These are phyloP conservation scores for Alternaria metachromatica DNA, from an alignment of 2,329 filamentous ascomycete genomes.

Conservation along the genomic window DNA sequence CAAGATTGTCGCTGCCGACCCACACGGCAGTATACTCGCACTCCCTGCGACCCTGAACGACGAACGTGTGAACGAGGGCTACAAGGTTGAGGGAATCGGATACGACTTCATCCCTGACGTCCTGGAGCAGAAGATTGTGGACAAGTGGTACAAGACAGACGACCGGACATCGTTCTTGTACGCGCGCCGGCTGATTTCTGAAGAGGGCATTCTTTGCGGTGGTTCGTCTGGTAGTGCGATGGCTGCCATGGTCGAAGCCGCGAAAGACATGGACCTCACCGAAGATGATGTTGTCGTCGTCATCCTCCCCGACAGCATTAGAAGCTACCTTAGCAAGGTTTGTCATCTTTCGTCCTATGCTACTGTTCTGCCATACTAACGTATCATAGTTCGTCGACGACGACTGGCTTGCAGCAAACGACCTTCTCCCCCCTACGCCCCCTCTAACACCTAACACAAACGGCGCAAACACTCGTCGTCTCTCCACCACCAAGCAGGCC, in stretches of 20 bases:
- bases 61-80: slow-evolving; percentile 79
- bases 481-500: slow-evolving; percentile 50
- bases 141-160: slow-evolving; percentile 98
- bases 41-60: slow-evolving; percentile 81
- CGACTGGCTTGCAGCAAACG: slow-evolving; percentile 97
- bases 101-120: slow-evolving; percentile 99
- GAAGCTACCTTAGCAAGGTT: slow-evolving; percentile 92
- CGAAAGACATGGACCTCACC: slow-evolving; percentile 76
- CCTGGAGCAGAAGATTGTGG: slow-evolving; percentile 77
- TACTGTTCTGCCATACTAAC: slow-evolving; percentile 19
- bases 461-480: slow-evolving; percentile 41
- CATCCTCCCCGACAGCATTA: slow-evolving; percentile 91
- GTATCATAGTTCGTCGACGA: slow-evolving; percentile 81
- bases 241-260: slow-evolving; percentile 77
- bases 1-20: slow-evolving; percentile 92
- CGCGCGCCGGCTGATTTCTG: slow-evolving; percentile 87
- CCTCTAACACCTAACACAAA: slow-evolving; percentile 40
- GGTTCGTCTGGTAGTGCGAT: slow-evolving; percentile 94
- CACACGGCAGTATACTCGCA: slow-evolving; percentile 88
- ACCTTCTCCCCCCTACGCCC: slow-evolving; percentile 74
- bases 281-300: slow-evolving; percentile 91
- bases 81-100: slow-evolving; percentile 98
- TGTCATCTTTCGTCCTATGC: slow-evolving; percentile 7
- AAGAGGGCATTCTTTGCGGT: slow-evolving; percentile 92
- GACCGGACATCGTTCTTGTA: slow-evolving; percentile 90